Percentiles rank a stretch among this genome's conserved stretches.
These are phyloP conservation scores for Candida wancherniae DNA, from an alignment of 805 yeast species.

Conservation along the genomic window DNA sequence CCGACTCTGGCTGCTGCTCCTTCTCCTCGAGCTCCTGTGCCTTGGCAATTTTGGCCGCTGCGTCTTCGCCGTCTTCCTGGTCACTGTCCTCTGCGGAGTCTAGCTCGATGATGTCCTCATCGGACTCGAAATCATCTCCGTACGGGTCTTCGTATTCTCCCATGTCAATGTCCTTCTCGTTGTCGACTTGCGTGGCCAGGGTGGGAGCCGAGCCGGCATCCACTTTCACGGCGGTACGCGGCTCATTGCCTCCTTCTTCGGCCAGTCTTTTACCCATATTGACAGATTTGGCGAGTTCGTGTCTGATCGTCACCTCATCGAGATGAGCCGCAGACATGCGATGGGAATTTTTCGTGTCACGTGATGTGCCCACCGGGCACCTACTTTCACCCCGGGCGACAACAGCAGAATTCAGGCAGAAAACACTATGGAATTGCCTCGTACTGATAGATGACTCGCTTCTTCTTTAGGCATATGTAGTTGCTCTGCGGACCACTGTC, in stretches of 20 bases:
- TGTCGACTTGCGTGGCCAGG: slow-evolving; percentile 23
- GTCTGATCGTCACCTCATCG: neutral
- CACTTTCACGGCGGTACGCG: slow-evolving; percentile 32
- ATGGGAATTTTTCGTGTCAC: slow-evolving; percentile 12
- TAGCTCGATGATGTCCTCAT: slow-evolving; percentile 80
- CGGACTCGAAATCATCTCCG: slow-evolving; percentile 91
- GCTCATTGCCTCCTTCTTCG: slow-evolving; percentile 14
- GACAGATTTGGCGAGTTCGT: slow-evolving; percentile 1
- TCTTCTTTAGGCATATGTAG: neutral
- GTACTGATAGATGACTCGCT: neutral
- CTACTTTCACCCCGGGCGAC: neutral
- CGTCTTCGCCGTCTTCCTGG: slow-evolving; percentile 39
- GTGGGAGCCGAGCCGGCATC: slow-evolving; percentile 38
- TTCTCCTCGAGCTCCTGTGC: slow-evolving; percentile 30
- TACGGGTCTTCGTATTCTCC: slow-evolving; percentile 86
- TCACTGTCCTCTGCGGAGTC: slow-evolving; percentile 46
- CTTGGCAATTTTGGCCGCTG: slow-evolving; percentile 10
- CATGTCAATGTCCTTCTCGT: slow-evolving; percentile 49
- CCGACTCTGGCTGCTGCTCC: slow-evolving; percentile 30
- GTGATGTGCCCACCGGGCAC: slow-evolving; percentile 4
- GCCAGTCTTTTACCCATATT: slow-evolving; percentile 16
- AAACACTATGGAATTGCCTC: neutral
- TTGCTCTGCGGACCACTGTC: too few species aligned
- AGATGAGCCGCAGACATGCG: slow-evolving; percentile 1
- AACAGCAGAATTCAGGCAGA: neutral